These are phyloP conservation scores for Pyrenochaeta sp. DNA, from an alignment of 2,329 filamentous ascomycete genomes.

Conservation along the genomic window DNA sequence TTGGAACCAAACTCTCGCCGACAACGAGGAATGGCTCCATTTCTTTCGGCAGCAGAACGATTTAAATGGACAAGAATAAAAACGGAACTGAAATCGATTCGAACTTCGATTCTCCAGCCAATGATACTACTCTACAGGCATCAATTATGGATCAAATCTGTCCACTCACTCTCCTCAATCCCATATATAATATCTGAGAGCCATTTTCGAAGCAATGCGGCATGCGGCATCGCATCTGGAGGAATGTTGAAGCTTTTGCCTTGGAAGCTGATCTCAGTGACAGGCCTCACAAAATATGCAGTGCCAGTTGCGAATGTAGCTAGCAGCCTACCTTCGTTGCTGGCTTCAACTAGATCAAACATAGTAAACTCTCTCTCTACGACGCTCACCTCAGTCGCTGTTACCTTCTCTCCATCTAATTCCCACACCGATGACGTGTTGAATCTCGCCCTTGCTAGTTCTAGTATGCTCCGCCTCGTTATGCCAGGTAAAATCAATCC, in stretches of 20 bases:
- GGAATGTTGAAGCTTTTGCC: not conserved
- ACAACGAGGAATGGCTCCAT: not conserved
- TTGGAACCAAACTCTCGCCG: conserved; percentile 50
- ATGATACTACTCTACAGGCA: too few relatives aligned
- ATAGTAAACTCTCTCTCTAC: not conserved
- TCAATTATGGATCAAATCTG: not conserved
- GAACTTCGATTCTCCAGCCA: too few relatives aligned
- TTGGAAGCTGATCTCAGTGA: not conserved
- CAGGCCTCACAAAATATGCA: not conserved
- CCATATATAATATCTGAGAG: conserved; percentile 7
- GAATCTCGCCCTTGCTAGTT: not conserved
- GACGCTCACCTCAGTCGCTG: not conserved
- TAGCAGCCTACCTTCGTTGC: not conserved
- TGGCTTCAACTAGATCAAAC: conserved; percentile 6
- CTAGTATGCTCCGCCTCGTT: not conserved
- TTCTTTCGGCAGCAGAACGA: not conserved
- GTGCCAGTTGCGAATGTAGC: not conserved
- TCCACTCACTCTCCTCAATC: not conserved
- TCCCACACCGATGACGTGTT: not conserved
- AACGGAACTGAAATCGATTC: too few relatives aligned
- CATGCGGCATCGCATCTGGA: not conserved
- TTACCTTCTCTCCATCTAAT: not conserved
- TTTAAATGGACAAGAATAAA: conserved; percentile 8
- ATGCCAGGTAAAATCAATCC: not conserved
- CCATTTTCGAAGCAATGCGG: conserved; percentile 2